Evolutionary conservation across 441 rosid genomes (phyloP).

Genomic region (Biscutella auriculata): DNA sequence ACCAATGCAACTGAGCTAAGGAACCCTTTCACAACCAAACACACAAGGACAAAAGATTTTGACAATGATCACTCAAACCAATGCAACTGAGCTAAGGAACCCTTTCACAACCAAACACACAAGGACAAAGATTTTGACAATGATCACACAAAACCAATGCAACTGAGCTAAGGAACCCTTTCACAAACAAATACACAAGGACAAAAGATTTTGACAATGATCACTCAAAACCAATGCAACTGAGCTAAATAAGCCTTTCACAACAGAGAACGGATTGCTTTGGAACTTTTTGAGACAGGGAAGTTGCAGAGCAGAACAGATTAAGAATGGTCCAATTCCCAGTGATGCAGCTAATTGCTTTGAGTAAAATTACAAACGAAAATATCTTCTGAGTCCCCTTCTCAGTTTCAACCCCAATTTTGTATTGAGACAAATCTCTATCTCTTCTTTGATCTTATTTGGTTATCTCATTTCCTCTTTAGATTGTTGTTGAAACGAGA

Average conservation of each 20-base stretch:
- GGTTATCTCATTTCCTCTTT: too few relatives aligned
- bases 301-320: too few relatives aligned
- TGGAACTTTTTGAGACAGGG: background rate
- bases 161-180: too few relatives aligned
- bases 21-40: too few relatives aligned
- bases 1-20: too few relatives aligned
- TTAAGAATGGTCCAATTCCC: background rate
- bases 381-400: background rate
- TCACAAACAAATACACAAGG: too few relatives aligned
- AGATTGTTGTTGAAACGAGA: slow-evolving; percentile 31
- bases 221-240: background rate
- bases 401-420: slow-evolving; percentile 6
- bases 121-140: too few relatives aligned
- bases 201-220: background rate
- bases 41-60: background rate
- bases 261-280: background rate
- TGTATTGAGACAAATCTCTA: too few relatives aligned
- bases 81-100: background rate
- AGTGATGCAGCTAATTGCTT: background rate
- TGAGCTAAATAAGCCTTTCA: background rate
- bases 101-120: background rate
- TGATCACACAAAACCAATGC: too few relatives aligned
- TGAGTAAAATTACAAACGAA: background rate
- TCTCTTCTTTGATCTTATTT: too few relatives aligned
- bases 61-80: background rate